Evolutionary conservation across 129 eudicot species (phyloP), one percentile per base, ranked within the genome.

Genomic region (Flaveria brownii): DNA sequence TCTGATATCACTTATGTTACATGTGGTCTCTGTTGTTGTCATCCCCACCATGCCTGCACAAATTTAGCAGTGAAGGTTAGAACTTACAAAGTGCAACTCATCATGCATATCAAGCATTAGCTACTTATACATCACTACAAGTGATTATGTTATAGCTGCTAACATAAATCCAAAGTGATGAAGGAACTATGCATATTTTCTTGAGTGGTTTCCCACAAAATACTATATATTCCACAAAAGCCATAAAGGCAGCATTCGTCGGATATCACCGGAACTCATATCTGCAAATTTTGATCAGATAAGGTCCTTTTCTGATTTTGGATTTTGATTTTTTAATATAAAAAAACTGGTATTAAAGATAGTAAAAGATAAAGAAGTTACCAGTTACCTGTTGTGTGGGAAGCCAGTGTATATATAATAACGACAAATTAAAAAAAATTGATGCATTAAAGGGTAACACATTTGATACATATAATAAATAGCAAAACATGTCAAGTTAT

Each of bases 11-110:
- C 16, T 72, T 49, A 68, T 68, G 75, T 78, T 78, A 78, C 82
- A 78, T 77, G 20, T 77, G 81, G 42, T 79, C 79, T 43, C 67
- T 72, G 26, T 36, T 80, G 52, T 49, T 54, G 51, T 15, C 75
- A 7, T 74, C 84, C 70, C 75, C 84, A 67, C 79, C 84, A 52
- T 73, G 83, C 73, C 83, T 80, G 78, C 16, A 14, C 52, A 78
- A 49, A 28, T 55, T 68, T n/a, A 77, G 18, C 68, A 56, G 17
- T 42, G 20, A 42, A 69, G 70, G 57, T 41, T 66, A 28, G 9
- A 36, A 52, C 61, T 62, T 10, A 46, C 54, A 61, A 5, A 7
- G 23, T 9, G 17, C 49, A n/a, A 52, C 64, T 71, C 76, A 11
- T 13, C 55, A 14, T 72, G 77, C 39, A 41, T 66, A 71, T 69